Evolutionary conservation across 768 basidiomycete species (phyloP), one percentile per base, ranked within the genome.

Genomic region (Russula virescens): DNA sequence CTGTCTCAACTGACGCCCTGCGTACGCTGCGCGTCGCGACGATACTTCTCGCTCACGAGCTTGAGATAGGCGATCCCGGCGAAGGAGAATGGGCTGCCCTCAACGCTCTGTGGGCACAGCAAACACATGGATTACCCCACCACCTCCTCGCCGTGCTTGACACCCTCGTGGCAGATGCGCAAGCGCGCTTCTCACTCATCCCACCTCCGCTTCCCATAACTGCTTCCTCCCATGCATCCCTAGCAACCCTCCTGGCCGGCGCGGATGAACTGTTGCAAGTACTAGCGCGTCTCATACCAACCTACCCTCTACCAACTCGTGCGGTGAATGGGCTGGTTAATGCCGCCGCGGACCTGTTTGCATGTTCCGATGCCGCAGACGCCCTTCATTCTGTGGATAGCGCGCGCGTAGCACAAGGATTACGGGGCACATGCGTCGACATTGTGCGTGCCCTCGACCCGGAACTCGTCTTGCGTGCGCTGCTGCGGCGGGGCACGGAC

Each of bases 11-110:
- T 25, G 77, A 79, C 21, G 76, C 81, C 49, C 69, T 89, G 21
- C 80, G 84, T 38, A 81, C 80, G 8, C 71, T 91, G 16, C 82
- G 88, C 2, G 83, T 88, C 31, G 83, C 88, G 0, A 68, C 88
- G 16, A 83, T 83, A 0, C 74, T 89, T 16, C 70, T 91, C 9
- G 71, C 76, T 34, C 76, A 76, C 23, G 84, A 85, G 51, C 71
- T 90, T 0, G 73, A 73, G 13, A 73, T 76, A 19, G 75, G 77
- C n/a, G 80, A 76, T 43, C 38, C 62, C 5, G 62, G 51, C 35
- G 28, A 50, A 19, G 85, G 81, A 8, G 84, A 85, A 61, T 83
- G 79, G 78, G 76, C 73, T 14, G 74, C 84, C 11, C 72, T 88
- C 14, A 75, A 84, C 56, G 75, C 78, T 1, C 79, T 85, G 54